A percentile compares a stretch with the other conserved stretches of the same genome.
Evolutionary conservation across 176 grass and related monocot species (phyloP).

Genomic region (Musa schizocarpa): DNA sequence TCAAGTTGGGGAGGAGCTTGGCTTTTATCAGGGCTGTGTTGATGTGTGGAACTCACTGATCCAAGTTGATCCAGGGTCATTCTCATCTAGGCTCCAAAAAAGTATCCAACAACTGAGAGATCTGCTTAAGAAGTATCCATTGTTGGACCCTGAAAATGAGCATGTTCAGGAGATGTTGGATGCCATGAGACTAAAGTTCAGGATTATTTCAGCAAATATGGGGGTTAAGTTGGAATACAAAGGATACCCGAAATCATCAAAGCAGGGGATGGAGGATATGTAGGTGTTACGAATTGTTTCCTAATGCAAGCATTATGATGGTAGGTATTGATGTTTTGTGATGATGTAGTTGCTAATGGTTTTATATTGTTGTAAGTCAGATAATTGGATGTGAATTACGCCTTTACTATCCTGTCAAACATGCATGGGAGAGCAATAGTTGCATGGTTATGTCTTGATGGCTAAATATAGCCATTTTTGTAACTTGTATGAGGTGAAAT

Average conservation of each 20-base stretch:
- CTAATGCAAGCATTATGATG: background rate
- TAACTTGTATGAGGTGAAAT: too few relatives aligned
- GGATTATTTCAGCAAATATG: constrained; percentile 54
- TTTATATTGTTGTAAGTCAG: background rate
- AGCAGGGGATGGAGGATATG: constrained; percentile 40
- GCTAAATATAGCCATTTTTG: too few relatives aligned
- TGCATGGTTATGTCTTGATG: too few relatives aligned
- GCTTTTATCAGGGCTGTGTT: constrained; percentile 69
- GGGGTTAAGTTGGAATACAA: constrained; percentile 58
- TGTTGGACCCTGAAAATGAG: constrained; percentile 56
- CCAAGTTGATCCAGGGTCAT: constrained; percentile 31
- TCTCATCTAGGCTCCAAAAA: constrained; percentile 51
- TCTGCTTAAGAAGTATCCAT: constrained; percentile 40
- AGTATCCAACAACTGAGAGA: constrained; percentile 48
- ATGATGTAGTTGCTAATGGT: background rate
- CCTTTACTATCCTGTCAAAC: too few relatives aligned
- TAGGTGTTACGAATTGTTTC: background rate
- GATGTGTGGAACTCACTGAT: constrained; percentile 51
- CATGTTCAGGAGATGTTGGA: constrained; percentile 52
- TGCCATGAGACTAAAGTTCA: constrained; percentile 62
- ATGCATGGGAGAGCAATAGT: too few relatives aligned
- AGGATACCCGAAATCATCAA: constrained; percentile 31
- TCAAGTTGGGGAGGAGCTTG: constrained; percentile 61
- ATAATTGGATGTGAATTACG: too few relatives aligned
- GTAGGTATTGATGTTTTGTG: background rate